phyloP scores from a whole-genome alignment of 371 early-diverging fungal species.

The Catenaria anguillulae region DNA sequence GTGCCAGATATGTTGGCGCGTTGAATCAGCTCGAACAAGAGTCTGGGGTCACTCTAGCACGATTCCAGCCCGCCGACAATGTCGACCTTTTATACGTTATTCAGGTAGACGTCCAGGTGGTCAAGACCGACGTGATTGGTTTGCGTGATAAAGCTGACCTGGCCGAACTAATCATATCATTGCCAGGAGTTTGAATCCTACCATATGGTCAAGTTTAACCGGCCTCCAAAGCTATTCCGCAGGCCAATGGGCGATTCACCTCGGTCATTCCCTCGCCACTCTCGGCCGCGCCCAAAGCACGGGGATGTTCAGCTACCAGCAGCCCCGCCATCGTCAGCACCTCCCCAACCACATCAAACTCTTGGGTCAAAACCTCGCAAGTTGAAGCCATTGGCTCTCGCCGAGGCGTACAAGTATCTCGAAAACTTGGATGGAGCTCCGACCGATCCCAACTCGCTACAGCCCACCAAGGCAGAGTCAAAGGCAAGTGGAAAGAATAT shows the following conservation, averaged over 20 bases:
- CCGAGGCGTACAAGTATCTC: slow-evolving; percentile 1
- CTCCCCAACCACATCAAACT: too few relatives aligned
- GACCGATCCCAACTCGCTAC: not conserved
- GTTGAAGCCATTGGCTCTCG: not conserved
- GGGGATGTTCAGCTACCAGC: too few relatives aligned
- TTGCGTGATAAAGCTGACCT: too few relatives aligned
- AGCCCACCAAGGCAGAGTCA: too few relatives aligned
- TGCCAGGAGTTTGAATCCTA: slow-evolving; percentile 29
- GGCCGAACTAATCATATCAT: not conserved
- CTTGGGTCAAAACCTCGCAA: not conserved
- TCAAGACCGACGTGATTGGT: too few relatives aligned
- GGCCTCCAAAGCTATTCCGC: slow-evolving; percentile 21
- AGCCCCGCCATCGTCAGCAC: not conserved
- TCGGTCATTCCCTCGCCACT: too few relatives aligned
- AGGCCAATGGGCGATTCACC: slow-evolving; percentile 9
- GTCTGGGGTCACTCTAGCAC: slow-evolving; percentile 19
- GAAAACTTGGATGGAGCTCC: not conserved
- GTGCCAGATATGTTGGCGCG: slow-evolving; percentile 16
- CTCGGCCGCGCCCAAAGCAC: too few relatives aligned
- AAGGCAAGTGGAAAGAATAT: too few relatives aligned
- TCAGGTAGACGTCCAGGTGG: slow-evolving; percentile 24
- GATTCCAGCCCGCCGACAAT: slow-evolving; percentile 28
- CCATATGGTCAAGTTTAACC: slow-evolving; percentile 29
- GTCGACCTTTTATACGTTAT: slow-evolving; percentile 27
- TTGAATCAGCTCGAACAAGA: slow-evolving; percentile 25